Base-by-base conservation (phyloP, 1,139 yeast species). In the Schizosaccharomyces versatilis region DNA sequence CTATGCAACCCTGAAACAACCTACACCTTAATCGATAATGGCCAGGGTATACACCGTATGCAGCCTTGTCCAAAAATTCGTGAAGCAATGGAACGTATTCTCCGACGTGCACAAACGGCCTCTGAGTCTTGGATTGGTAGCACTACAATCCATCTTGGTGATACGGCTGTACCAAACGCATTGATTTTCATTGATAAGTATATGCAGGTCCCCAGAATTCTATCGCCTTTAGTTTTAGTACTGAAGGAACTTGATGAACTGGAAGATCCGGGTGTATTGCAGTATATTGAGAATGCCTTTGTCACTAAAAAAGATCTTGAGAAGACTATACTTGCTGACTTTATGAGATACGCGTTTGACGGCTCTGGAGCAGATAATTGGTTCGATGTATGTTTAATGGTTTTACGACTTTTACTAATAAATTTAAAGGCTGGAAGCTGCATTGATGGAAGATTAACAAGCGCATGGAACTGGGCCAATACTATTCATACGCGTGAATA, bases 381-480 rank as follows among this genome's bases (percentile, higher is more conserved):
- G 64, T 81, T 78, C 64, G 81, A 80, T 71, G 32, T 24, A 24
- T 5, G 32, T 24, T 24, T 24, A 3, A 24, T 24, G 32, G 5
- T 24, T 5, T 24, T 24, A 5, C 32, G 5, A 24, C 5, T 24
- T 24, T 24, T 24, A 24, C 32, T 24, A 24, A 24, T 5, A 3
- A 3, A 3, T 24, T 24, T 24, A 3, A 3, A 24, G 32, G 83
- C 85, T 36, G 90, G 90, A 1, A 77, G 83, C 1, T 81, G 90
- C 66, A 81, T 81, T 57, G 90, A 81, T 64, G 90, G 88, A 24
- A 73, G 88, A 54, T 68, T 81, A 54, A 81, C 90, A 0, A 76
- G 81, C 55, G 84, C 86, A 1, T 81, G 88, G 84, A 81, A 81
- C 62, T 82, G 84, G 73, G 80, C 85, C 54, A 81, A 81, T 63